Evolutionary conservation across 495 filamentous ascomycete species (phyloP), one percentile per base, ranked within the genome.

Genomic region (Hyaloscypha variabilis): DNA sequence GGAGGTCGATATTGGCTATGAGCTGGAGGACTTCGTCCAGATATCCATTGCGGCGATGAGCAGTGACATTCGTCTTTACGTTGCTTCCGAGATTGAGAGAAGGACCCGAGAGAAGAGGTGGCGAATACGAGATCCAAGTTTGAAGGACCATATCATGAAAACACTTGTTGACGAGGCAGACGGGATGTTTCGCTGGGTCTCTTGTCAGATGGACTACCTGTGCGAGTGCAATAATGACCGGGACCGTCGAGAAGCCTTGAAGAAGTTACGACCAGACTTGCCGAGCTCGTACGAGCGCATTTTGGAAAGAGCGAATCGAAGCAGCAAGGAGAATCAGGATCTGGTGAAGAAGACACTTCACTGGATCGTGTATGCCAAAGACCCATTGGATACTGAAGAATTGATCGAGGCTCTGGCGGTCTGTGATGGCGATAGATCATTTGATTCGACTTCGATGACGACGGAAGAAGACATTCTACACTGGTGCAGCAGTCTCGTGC

Each of bases 171-270:
- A 76, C 58, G 66, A 66, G 50, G 71, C 74, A 3, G 65, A 75
- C 10, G 73, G 68, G 6, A 75, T 75, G 69, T 78, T 79, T 60
- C 70, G 76, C 28, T 79, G 77, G 76, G 75, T 77, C 26, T 25
- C 71, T 26, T 78, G 77, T 42, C 77, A 79, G 53, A 65, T 79
- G 54, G 77, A 79, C 59, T 73, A 76, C 52, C 69, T 80, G 10
- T 72, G 72, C 34, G 69, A 74, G 25, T 68, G 72, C 3, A 65
- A 65, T 3, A 76, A 70, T 28, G 77, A 78, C 61, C 58, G 62
- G 23, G 72, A 68, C 8, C 69, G 74, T 8, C 71, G 73, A 14
- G 63, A 65, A 54, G 76, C 77, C 3, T 67, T 79, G 13, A 69
- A 62, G 10, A 56, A 64, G 24, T 64, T 79, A n/a, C 77, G 76